Percentiles rank a stretch among this genome's conserved stretches.
Evolutionary conservation across 805 yeast species (phyloP).

Genomic region (Candida corydali): DNA sequence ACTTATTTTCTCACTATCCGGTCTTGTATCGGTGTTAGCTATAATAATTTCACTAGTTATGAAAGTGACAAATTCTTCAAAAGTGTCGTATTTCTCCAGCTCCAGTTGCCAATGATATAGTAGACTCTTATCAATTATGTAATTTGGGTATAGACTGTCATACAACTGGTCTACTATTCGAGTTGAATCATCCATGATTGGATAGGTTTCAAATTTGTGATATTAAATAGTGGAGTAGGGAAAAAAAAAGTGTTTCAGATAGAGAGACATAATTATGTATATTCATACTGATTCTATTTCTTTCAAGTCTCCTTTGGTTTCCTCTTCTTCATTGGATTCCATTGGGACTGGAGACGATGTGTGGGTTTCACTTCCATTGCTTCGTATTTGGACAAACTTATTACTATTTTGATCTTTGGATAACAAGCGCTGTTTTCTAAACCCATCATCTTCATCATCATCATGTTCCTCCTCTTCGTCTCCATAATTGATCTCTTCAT

Average conservation of each 20-base stretch:
- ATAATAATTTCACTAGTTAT: conserved; percentile 22
- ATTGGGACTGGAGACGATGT: conserved; percentile 17
- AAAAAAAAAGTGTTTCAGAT: too few relatives aligned
- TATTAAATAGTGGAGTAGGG: too few relatives aligned
- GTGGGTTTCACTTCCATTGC: conserved; percentile 18
- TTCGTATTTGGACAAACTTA: conserved; percentile 21
- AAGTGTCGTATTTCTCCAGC: conserved; percentile 19
- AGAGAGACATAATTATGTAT: too few relatives aligned
- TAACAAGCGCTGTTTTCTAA: conserved; percentile 22
- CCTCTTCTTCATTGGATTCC: conserved; percentile 3
- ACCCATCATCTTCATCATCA: conserved; percentile 7
- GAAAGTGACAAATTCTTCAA: conserved; percentile 15
- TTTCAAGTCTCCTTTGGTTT: not conserved
- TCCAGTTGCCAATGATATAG: conserved; percentile 36
- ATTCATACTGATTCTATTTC: too few relatives aligned
- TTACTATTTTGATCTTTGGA: conserved; percentile 20
- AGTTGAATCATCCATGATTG: conserved; percentile 15
- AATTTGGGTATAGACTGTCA: conserved; percentile 13
- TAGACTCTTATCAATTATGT: conserved; percentile 22
- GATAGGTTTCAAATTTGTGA: too few relatives aligned
- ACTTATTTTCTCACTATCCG: conserved; percentile 7
- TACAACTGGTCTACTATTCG: conserved; percentile 8
- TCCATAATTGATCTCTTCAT: conserved; percentile 7
- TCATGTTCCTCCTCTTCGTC: not conserved
- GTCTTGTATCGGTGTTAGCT: conserved; percentile 12